Conservation (phyloP, 83 land plant species). For the Larix sibirica region DNA sequence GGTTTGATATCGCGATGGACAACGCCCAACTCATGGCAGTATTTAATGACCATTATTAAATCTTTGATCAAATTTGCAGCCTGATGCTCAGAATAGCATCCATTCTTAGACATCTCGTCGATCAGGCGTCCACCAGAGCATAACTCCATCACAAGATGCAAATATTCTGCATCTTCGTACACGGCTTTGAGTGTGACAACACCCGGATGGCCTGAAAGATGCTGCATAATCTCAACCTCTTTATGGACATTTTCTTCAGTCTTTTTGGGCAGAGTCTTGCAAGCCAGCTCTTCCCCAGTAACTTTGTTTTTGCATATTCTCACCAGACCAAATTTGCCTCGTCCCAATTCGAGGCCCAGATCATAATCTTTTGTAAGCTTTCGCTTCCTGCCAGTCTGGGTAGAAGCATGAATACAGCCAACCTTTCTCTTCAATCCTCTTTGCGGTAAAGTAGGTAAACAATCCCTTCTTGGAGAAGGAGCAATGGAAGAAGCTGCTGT, state of each 20-base stretch:
- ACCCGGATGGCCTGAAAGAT: conserved; percentile 71
- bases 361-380: conserved; percentile 58
- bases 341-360: conserved; percentile 45
- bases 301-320: conserved; percentile 36
- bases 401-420: conserved; percentile 59
- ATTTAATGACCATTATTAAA: conserved; percentile 43
- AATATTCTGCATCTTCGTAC: conserved; percentile 57
- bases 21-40: too few relatives aligned
- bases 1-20: too few relatives aligned
- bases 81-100: conserved; percentile 25
- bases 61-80: conserved; percentile 63
- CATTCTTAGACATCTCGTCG: too few relatives aligned
- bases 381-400: conserved; percentile 51
- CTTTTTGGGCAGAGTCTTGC: conserved; percentile 55
- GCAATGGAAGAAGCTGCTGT: conserved; percentile 1
- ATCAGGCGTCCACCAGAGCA: conserved; percentile 15
- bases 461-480: not conserved
- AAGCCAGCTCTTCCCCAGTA: conserved; percentile 58
- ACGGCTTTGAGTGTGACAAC: conserved; percentile 69
- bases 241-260: conserved; percentile 60
- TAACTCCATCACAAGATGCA: conserved; percentile 76
- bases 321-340: conserved; percentile 74
- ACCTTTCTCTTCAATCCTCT: conserved; percentile 74
- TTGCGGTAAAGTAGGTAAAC: conserved; percentile 11
- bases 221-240: conserved; percentile 86